Conservation (phyloP, 2,329 filamentous ascomycete genomes). For the Aspergillus sp. region DNA sequence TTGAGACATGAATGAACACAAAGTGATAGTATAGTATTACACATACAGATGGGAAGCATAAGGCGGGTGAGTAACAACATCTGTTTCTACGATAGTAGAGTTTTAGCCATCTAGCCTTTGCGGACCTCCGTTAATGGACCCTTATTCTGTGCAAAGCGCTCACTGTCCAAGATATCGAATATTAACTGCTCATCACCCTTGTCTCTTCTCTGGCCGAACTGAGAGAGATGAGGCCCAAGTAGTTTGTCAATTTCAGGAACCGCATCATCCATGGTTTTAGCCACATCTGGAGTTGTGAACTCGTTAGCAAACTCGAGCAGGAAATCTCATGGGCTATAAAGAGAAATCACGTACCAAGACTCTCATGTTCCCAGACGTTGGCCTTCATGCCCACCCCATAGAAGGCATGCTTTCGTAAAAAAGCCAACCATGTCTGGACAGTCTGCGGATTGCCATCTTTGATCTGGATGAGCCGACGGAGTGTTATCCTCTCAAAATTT, state of each 20-base stretch:
- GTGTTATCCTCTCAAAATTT: conserved; percentile 89
- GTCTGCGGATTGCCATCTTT: conserved; percentile 82
- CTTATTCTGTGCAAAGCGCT: conserved; percentile 29
- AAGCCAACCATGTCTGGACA: conserved; percentile 87
- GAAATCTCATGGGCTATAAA: background rate
- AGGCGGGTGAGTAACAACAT: too few relatives aligned
- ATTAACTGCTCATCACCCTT: conserved; percentile 21
- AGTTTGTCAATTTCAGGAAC: conserved; percentile 31
- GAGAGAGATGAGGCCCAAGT: conserved; percentile 32
- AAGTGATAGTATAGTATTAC: too few relatives aligned
- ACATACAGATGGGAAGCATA: too few relatives aligned
- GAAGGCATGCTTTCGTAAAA: conserved; percentile 83
- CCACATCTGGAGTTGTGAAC: conserved; percentile 29
- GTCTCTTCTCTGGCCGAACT: conserved; percentile 34
- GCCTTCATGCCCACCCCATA: conserved; percentile 99
- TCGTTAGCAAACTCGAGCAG: conserved; percentile 4
- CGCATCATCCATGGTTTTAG: conserved; percentile 32
- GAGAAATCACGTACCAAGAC: conserved; percentile 48
- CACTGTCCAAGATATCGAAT: conserved; percentile 29
- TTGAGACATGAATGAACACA: too few relatives aligned
- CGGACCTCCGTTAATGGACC: conserved; percentile 27
- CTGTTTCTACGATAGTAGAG: too few relatives aligned
- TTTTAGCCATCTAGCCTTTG: conserved; percentile 9
- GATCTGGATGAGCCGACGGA: conserved; percentile 81
- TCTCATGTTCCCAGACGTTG: conserved; percentile 84